Conservation (phyloP, 495 filamentous ascomycete genomes). For the Hyaloscypha variabilis region DNA sequence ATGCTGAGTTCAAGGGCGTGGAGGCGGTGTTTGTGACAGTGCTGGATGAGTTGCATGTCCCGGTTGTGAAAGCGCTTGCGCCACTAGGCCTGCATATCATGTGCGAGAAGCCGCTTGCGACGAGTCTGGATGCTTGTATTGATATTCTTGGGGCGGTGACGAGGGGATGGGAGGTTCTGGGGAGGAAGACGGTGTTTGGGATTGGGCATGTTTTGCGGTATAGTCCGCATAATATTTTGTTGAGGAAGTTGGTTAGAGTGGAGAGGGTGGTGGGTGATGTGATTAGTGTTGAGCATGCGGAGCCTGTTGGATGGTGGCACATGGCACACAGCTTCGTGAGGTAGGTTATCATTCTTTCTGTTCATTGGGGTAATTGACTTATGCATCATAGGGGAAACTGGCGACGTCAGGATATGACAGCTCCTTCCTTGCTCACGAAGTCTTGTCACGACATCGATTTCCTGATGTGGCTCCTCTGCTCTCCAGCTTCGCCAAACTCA, state of each 20-base stretch:
- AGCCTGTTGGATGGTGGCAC: slow-evolving; percentile 94
- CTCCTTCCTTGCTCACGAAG: slow-evolving; percentile 82
- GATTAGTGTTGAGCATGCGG: slow-evolving; percentile 80
- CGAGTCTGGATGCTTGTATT: slow-evolving; percentile 72
- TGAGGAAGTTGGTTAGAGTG: slow-evolving; percentile 72
- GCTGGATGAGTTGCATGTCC: slow-evolving; percentile 79
- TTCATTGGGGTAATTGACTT: neutral
- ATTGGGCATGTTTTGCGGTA: slow-evolving; percentile 82
- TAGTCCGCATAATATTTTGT: slow-evolving; percentile 81
- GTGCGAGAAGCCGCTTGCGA: slow-evolving; percentile 92
- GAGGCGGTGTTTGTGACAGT: slow-evolving; percentile 86
- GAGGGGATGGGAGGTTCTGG: neutral
- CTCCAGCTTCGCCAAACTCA: slow-evolving; percentile 45
- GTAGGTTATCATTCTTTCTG: slow-evolving; percentile 31
- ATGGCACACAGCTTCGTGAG: slow-evolving; percentile 89
- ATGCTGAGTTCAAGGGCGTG: slow-evolving; percentile 43
- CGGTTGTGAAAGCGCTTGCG: slow-evolving; percentile 69
- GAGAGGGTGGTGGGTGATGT: slow-evolving; percentile 77
- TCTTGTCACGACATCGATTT: slow-evolving; percentile 92
- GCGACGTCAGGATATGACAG: slow-evolving; percentile 69
- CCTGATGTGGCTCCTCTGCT: slow-evolving; percentile 80
- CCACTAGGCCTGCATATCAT: slow-evolving; percentile 75
- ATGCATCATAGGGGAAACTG: slow-evolving; percentile 69
- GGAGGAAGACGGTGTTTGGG: slow-evolving; percentile 58
- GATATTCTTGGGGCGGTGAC: slow-evolving; percentile 61